phyloP scores from a whole-genome alignment of 257 asterid genomes.

The Oldenlandia corymbosa region DNA sequence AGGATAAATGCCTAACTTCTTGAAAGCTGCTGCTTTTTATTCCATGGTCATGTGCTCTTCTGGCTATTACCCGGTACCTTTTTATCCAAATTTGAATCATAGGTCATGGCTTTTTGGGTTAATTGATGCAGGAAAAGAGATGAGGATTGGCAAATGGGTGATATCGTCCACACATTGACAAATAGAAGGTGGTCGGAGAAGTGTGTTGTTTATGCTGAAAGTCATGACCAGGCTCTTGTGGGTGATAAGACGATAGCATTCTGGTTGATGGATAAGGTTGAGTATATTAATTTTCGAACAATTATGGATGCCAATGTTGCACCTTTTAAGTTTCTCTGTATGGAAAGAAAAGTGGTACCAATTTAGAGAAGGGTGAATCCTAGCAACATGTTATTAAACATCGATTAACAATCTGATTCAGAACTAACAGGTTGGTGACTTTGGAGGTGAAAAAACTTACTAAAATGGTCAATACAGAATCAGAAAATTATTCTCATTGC shows the following conservation, averaged over 20 bases:
- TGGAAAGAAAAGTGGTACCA: too few relatives aligned
- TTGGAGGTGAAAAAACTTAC: not conserved
- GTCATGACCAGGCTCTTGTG: conserved; percentile 97
- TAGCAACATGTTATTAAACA: not conserved
- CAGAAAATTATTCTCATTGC: not conserved
- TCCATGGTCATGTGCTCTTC: not conserved
- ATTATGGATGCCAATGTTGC: not conserved
- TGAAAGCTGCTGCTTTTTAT: too few relatives aligned
- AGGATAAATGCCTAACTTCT: too few relatives aligned
- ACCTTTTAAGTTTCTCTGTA: too few relatives aligned
- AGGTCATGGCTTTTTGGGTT: conserved; percentile 8
- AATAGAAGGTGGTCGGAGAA: conserved; percentile 95
- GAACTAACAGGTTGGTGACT: too few relatives aligned
- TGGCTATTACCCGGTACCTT: not conserved
- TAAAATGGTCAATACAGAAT: not conserved
- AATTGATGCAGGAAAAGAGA: conserved; percentile 70
- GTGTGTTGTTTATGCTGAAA: conserved; percentile 87
- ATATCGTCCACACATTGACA: conserved; percentile 71
- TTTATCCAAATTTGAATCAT: not conserved
- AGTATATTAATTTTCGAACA: conserved; percentile 14
- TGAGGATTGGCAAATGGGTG: conserved; percentile 97
- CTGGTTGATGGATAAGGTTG: conserved; percentile 99
- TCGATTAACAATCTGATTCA: not conserved
- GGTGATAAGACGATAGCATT: conserved; percentile 98
- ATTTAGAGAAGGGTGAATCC: not conserved